Percentiles rank a stretch among this genome's conserved stretches.
Evolutionary conservation across 495 filamentous ascomycete genomes (phyloP).

Genomic region (Alectoria sarmentosa): DNA sequence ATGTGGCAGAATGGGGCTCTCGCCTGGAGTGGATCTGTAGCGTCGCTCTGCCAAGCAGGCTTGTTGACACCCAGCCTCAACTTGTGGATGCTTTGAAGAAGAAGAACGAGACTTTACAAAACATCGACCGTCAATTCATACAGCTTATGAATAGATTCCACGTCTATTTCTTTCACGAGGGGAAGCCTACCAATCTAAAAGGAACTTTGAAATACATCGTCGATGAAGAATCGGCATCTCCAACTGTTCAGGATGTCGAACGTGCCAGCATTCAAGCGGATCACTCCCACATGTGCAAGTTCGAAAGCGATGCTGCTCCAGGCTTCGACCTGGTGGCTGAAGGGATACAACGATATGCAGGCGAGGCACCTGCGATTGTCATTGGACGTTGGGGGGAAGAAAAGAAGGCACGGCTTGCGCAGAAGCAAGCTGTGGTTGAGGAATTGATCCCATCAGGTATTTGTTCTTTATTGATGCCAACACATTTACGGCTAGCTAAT

Average conservation of each 20-base stretch:
- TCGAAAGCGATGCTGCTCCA: constrained; percentile 61
- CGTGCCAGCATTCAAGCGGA: constrained; percentile 73
- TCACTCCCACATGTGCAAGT: constrained; percentile 88
- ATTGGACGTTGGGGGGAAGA: constrained; percentile 58
- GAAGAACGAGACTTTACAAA: constrained; percentile 74
- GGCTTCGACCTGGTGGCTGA: constrained; percentile 70
- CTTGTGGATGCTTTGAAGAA: constrained; percentile 65
- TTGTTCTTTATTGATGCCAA: background rate
- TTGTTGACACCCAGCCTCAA: constrained; percentile 63
- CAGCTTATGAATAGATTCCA: constrained; percentile 66
- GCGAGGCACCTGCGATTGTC: constrained; percentile 51
- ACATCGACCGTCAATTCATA: constrained; percentile 70
- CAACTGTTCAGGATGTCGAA: constrained; percentile 64
- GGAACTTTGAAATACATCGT: constrained; percentile 57
- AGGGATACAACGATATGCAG: constrained; percentile 61
- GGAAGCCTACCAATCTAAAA: constrained; percentile 49
- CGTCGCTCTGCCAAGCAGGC: constrained; percentile 59
- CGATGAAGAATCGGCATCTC: constrained; percentile 67
- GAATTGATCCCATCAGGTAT: constrained; percentile 23
- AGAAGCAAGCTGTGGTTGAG: constrained; percentile 33
- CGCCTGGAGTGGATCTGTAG: constrained; percentile 67
- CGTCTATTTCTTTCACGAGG: constrained; percentile 68
- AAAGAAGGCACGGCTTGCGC: constrained; percentile 43
- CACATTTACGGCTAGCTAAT: constrained; percentile 2
- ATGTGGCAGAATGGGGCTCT: constrained; percentile 68